A percentile compares a stretch with the other conserved stretches of the same genome.
phyloP scores from a whole-genome alignment of 495 filamentous ascomycete genomes.

The Penicillium egyptiacum region DNA sequence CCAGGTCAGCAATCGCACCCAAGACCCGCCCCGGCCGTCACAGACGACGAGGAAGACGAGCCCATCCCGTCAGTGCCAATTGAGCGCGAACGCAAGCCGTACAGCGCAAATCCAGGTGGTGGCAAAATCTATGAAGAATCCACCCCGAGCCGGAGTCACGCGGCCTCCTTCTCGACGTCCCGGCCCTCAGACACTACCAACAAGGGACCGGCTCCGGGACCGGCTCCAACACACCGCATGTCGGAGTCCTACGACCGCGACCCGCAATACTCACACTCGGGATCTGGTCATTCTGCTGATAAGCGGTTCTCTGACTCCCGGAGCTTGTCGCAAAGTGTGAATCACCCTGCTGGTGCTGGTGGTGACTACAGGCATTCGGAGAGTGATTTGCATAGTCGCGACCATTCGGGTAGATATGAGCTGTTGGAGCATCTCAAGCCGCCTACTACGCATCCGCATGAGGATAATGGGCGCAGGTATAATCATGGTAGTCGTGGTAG shows the following conservation, averaged over 20 bases:
- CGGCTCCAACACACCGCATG: conserved; percentile 12
- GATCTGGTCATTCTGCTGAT: conserved; percentile 22
- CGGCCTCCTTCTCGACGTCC: conserved; percentile 32
- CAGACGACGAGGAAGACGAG: conserved; percentile 49
- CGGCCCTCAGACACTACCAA: conserved; percentile 24
- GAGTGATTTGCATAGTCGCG: conserved; percentile 36
- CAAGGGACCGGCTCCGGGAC: neutral
- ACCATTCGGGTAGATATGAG: conserved; percentile 23
- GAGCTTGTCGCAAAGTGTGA: conserved; percentile 38
- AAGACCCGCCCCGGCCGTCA: conserved; percentile 23
- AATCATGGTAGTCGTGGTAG: conserved; percentile 29
- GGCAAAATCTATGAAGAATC: conserved; percentile 55
- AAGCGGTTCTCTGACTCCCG: conserved; percentile 29
- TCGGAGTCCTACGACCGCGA: conserved; percentile 28
- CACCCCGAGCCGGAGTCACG: conserved; percentile 24
- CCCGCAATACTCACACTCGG: conserved; percentile 26
- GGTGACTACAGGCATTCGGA: conserved; percentile 44
- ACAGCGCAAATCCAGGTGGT: conserved; percentile 53
- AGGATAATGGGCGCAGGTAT: conserved; percentile 34
- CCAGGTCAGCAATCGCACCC: neutral
- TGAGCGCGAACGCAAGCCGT: conserved; percentile 64
- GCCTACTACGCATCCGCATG: conserved; percentile 24
- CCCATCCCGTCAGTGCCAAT: conserved; percentile 47
- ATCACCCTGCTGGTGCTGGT: neutral
- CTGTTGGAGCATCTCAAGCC: conserved; percentile 30